Evolutionary conservation across 2,329 filamentous ascomycete genomes (phyloP).

Genomic region (Colletotrichum tropicicola): DNA sequence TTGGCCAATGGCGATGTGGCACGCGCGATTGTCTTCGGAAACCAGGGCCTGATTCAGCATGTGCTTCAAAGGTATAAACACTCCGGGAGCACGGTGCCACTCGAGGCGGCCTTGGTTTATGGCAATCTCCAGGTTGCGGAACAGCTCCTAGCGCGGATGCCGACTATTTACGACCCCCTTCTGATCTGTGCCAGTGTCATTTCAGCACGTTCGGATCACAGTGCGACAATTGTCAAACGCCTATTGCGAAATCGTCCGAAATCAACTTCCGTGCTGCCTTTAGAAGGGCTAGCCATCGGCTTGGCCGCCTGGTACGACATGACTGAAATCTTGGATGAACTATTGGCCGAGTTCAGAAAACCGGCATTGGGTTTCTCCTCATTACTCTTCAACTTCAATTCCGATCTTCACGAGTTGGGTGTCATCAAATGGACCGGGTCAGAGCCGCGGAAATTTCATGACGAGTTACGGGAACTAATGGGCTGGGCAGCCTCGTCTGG

Average conservation of each 20-base stretch:
- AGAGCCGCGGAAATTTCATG: too few species aligned
- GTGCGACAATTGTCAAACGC: rapidly evolving
- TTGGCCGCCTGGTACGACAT: not conserved
- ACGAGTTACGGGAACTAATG: too few species aligned
- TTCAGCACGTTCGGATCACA: not conserved
- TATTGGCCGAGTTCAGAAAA: not conserved
- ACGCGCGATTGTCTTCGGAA: not conserved
- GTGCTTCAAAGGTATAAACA: not conserved
- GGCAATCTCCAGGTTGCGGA: not conserved
- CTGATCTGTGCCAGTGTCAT: not conserved
- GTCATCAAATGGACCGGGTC: too few species aligned
- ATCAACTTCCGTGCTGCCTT: too few species aligned
- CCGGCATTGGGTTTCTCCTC: not conserved
- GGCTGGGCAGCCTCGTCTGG: not conserved
- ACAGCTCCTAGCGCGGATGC: not conserved
- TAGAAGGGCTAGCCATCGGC: not conserved
- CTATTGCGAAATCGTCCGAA: not conserved
- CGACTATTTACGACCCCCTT: not conserved
- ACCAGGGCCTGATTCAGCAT: not conserved
- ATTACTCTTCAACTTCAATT: too few species aligned
- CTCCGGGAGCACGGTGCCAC: not conserved
- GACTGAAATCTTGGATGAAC: not conserved
- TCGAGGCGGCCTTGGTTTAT: not conserved
- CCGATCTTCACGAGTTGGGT: too few species aligned
- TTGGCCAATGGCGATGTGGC: not conserved